Evolutionary conservation across 1,284 basidiomycete genomes (phyloP).

Genomic region (Mycosarcoma maydis): DNA sequence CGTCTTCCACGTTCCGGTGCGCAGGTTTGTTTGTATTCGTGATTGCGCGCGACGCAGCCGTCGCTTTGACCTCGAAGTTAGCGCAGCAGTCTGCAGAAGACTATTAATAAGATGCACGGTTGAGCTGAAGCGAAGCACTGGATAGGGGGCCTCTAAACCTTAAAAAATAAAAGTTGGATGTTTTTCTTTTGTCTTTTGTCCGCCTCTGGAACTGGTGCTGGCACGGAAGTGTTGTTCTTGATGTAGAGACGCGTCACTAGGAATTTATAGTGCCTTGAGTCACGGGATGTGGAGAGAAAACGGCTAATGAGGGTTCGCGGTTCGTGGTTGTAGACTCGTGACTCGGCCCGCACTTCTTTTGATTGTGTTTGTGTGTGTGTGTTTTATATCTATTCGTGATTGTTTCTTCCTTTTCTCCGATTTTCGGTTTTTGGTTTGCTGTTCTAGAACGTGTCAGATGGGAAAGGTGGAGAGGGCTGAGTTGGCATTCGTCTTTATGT

Average conservation of each 20-base stretch:
- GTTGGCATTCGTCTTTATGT: no score
- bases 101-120: no score
- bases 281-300: not conserved
- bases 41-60: no score
- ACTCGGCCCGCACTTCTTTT: no score
- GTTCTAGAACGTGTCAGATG: not conserved
- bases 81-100: no score
- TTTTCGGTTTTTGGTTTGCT: not conserved
- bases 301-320: slow-evolving; percentile 22
- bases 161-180: not conserved
- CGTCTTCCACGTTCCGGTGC: no score
- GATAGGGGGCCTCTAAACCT: slow-evolving; percentile 15
- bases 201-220: not conserved
- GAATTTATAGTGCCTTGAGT: not conserved
- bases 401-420: not conserved
- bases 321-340: no score
- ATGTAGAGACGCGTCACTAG: slow-evolving; percentile 9
- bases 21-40: no score
- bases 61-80: no score
- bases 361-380: not conserved
- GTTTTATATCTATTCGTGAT: not conserved
- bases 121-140: not conserved
- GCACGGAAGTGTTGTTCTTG: slow-evolving; percentile 23
- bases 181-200: no score
- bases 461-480: not conserved